Conservation (phyloP, 345 rosid genomes). For the Ceriops tagal region DNA sequence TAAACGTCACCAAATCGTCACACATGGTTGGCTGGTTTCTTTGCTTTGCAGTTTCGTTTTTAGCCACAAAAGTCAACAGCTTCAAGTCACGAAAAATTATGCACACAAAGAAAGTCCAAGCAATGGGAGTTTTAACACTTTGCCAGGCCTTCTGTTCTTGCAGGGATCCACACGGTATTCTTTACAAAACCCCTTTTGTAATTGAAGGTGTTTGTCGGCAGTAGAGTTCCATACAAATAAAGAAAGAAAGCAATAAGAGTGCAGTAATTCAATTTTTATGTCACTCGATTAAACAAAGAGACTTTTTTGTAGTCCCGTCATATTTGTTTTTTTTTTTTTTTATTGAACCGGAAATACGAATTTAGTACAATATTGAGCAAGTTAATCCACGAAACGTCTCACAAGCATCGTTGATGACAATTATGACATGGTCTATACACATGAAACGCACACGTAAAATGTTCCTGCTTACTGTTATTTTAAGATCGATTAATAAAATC, state of each 20-base stretch:
- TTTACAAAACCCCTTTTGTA: background rate
- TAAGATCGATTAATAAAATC: background rate
- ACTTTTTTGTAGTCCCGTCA: no score
- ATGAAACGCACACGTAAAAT: background rate
- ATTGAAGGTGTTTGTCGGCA: no score
- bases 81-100: slow-evolving; percentile 20
- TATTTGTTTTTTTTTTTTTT: no score
- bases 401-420: background rate
- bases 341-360: no score
- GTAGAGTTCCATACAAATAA: no score
- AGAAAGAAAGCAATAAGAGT: no score
- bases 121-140: slow-evolving; percentile 10
- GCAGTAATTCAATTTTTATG: no score
- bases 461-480: background rate
- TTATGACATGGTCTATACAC: background rate
- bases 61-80: slow-evolving; percentile 45
- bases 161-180: slow-evolving; percentile 50
- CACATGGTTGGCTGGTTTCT: slow-evolving; percentile 22
- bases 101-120: background rate
- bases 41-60: slow-evolving; percentile 56
- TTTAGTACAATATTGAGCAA: no score
- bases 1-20: slow-evolving; percentile 41
- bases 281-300: no score
- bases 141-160: slow-evolving; percentile 8
- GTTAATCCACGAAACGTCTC: no score